Percentiles rank a stretch among this genome's conserved stretches.
Conservation (phyloP, 164 flowering plant genomes). For the Vitis labrusca region DNA sequence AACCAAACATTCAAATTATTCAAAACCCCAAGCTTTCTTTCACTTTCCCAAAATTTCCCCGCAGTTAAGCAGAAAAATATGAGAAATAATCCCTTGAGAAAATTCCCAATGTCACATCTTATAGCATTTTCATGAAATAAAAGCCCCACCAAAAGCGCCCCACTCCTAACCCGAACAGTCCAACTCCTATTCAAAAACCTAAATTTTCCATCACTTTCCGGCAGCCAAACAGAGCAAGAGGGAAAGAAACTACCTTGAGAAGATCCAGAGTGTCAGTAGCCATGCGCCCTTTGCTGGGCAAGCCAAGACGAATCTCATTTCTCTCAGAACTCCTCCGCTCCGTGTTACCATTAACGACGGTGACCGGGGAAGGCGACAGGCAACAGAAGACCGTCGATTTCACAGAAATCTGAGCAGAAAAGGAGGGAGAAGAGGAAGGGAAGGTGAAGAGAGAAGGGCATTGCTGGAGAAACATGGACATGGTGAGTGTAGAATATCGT, state of each 20-base stretch:
- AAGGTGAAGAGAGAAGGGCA: neutral
- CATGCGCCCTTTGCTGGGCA: slow-evolving; percentile 97
- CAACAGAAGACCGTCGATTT: slow-evolving; percentile 23
- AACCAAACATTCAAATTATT: too few relatives aligned
- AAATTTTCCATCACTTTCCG: neutral
- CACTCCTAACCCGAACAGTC: too few relatives aligned
- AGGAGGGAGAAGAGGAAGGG: slow-evolving; percentile 14
- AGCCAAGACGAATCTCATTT: slow-evolving; percentile 68
- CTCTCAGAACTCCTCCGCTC: slow-evolving; percentile 36
- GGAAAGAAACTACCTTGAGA: slow-evolving; percentile 57
- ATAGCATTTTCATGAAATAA: too few relatives aligned
- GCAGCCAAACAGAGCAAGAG: neutral
- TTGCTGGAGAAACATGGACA: neutral
- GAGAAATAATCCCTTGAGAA: too few relatives aligned
- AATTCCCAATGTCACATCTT: too few relatives aligned
- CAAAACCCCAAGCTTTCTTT: too few relatives aligned
- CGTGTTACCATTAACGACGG: slow-evolving; percentile 31
- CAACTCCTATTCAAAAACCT: too few relatives aligned
- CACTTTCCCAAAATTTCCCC: too few relatives aligned
- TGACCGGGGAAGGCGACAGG: slow-evolving; percentile 24
- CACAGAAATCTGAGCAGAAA: slow-evolving; percentile 8
- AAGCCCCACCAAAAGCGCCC: too few relatives aligned
- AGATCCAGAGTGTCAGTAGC: slow-evolving; percentile 81
- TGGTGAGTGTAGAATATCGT: too few relatives aligned
- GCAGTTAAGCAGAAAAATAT: too few relatives aligned